A percentile compares a stretch with the other conserved stretches of the same genome.
These are phyloP conservation scores for Geotrichum macrosporum DNA, from an alignment of 1,139 yeast genomes.

Conservation along the genomic window DNA sequence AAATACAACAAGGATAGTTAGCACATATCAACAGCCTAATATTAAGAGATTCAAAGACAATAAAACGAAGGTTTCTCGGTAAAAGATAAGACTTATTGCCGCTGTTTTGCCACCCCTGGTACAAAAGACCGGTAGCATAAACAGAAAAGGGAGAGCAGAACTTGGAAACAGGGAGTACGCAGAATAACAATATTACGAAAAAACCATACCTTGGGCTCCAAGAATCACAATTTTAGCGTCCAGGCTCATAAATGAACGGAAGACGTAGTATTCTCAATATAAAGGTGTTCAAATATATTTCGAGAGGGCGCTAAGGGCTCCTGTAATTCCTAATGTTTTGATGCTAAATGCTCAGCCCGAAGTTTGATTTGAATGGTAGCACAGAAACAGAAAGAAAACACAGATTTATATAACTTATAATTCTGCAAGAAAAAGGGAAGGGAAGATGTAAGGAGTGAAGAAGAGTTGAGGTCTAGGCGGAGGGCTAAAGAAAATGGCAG, in stretches of 20 bases:
- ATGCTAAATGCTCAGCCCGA: not conserved
- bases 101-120: conserved; percentile 9
- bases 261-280: not conserved
- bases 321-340: not conserved
- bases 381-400: not conserved
- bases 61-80: too few relatives aligned
- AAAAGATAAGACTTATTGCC: not conserved
- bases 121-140: not conserved
- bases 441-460: not conserved
- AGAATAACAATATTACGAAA: conserved; percentile 1
- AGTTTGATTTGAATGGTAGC: not conserved
- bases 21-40: conserved; percentile 2
- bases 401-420: not conserved
- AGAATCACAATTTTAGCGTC: conserved; percentile 40
- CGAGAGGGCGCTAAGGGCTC: not conserved
- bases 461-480: not conserved
- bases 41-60: too few relatives aligned
- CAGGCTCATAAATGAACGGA: conserved; percentile 31
- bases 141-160: not conserved
- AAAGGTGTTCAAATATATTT: not conserved
- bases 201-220: conserved; percentile 37
- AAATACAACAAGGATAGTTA: conserved; percentile 4
- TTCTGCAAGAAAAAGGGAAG: too few relatives aligned
- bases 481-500: too few relatives aligned
- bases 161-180: conserved; percentile 4